Conservation (phyloP, 805 yeast genomes). For the Schwanniomyces pseudopolymorphus region DNA sequence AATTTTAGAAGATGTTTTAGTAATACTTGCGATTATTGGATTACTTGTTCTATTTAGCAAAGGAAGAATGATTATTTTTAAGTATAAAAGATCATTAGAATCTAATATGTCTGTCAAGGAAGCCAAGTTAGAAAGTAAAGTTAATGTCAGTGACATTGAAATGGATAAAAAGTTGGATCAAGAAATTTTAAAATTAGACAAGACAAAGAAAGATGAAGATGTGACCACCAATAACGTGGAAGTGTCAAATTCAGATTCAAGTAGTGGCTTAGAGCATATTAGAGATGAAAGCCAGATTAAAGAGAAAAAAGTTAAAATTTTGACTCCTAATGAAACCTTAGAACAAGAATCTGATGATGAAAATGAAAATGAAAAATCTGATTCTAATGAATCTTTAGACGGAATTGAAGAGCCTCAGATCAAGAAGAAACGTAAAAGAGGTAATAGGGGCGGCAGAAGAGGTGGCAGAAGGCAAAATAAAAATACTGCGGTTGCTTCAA, state of each 20-base stretch:
- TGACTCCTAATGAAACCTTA: slow-evolving; percentile 15
- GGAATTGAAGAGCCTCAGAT: slow-evolving; percentile 14
- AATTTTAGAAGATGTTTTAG: slow-evolving; percentile 50
- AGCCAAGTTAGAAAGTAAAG: slow-evolving; percentile 4
- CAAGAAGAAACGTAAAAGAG: slow-evolving; percentile 72
- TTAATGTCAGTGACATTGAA: slow-evolving; percentile 14
- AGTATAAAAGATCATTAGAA: slow-evolving; percentile 10
- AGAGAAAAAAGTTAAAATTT: slow-evolving; percentile 20
- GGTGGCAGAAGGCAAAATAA: slow-evolving; percentile 31
- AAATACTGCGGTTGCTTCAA: slow-evolving; percentile 5
- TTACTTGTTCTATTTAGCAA: slow-evolving; percentile 37
- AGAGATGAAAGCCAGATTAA: not conserved
- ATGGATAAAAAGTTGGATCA: slow-evolving; percentile 17
- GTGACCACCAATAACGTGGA: not conserved
- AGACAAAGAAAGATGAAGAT: not conserved
- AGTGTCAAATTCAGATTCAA: slow-evolving; percentile 7
- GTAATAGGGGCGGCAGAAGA: slow-evolving; percentile 80
- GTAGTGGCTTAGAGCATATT: not conserved
- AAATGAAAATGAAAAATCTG: not conserved
- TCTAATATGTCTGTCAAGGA: not conserved
- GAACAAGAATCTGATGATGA: slow-evolving; percentile 9
- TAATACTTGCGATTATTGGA: slow-evolving; percentile 37
- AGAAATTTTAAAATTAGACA: slow-evolving; percentile 5
- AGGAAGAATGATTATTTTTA: slow-evolving; percentile 21
- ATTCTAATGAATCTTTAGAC: slow-evolving; percentile 1